Conservation (phyloP, 164 flowering plant genomes). For the Protea cynaroides region DNA sequence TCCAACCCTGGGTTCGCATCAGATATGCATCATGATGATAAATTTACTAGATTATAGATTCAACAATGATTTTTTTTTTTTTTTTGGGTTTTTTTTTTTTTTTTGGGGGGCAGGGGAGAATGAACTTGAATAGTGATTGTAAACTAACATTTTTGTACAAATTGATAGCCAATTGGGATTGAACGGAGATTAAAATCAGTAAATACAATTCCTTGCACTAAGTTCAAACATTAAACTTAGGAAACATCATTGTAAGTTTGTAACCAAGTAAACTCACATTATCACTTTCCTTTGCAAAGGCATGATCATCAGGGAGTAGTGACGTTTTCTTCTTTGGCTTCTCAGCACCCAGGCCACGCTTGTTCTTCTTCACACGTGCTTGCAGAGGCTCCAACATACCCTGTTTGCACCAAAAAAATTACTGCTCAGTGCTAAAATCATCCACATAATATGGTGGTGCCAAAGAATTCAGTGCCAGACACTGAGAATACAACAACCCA, state of each 20-base stretch:
- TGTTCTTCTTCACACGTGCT: slow-evolving; percentile 53
- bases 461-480: not conserved
- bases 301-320: slow-evolving; percentile 9
- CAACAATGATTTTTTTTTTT: too few relatives aligned
- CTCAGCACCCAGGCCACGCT: slow-evolving; percentile 80
- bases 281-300: slow-evolving; percentile 16
- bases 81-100: too few relatives aligned
- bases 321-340: slow-evolving; percentile 29
- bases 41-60: too few relatives aligned
- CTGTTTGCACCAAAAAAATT: slow-evolving; percentile 26
- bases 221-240: too few relatives aligned
- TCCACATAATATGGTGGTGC: not conserved
- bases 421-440: not conserved
- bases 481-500: not conserved
- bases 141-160: too few relatives aligned
- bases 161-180: too few relatives aligned
- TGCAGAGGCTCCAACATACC: slow-evolving; percentile 79
- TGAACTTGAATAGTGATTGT: too few relatives aligned
- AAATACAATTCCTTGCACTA: too few relatives aligned
- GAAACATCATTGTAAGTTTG: not conserved
- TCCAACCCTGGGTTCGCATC: too few relatives aligned
- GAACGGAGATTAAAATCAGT: too few relatives aligned
- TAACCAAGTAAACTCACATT: slow-evolving; percentile 28
- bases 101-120: too few relatives aligned
- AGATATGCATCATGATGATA: too few relatives aligned